Evolutionary conservation across 148 eudicot genomes (phyloP), one percentile per base, ranked within the genome.

Genomic region (Dianthus caryophyllus): DNA sequence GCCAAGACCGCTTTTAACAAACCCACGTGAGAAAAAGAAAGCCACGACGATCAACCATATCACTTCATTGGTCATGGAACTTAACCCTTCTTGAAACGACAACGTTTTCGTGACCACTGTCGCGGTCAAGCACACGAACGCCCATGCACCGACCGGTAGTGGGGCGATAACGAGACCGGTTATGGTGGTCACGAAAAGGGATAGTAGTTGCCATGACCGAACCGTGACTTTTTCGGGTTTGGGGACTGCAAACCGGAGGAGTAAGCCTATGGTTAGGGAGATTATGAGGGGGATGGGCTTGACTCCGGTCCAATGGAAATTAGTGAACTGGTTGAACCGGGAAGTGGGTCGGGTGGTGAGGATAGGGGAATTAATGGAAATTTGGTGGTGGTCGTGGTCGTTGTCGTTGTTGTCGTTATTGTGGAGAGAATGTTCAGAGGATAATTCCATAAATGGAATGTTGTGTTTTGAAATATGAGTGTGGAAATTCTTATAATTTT

Each of bases 21-120:
- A 91, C 71, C 96, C 97, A 8, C 97, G 84, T 1, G 97, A 90
- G 53, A 91, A 91, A 71, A 91, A 91, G 73, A 91, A 91, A 1
- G 96, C 86, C 27, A 91, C 86, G 20, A 91, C 96, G 7, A 91
- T 91, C 26, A 91, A 67, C 97, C 97, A 91, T 4, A 91, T 81
- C 6, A 91, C 96, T 60, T 91, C 96, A 47, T 77, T 85, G 0
- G 90, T 87, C 67, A 84, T 74, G 0, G 97, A 93, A 6, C 65
- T 33, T n/a, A 91, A 83, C 0, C 87, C 97, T 9, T 85, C 65
- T 1, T 82, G 1, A 61, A 91, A 91, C 13, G 84, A 52, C 46
- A 85, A 78, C 17, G 97, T 91, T 60, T 76, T 78, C 11, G 97
- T 86, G 1, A 82, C 27, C 25, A 91, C 6, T 0, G 87, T 27